Evolutionary conservation across 805 yeast genomes (phyloP), one percentile per base, ranked within the genome.

Genomic region (Ogataea wickerhamii): DNA sequence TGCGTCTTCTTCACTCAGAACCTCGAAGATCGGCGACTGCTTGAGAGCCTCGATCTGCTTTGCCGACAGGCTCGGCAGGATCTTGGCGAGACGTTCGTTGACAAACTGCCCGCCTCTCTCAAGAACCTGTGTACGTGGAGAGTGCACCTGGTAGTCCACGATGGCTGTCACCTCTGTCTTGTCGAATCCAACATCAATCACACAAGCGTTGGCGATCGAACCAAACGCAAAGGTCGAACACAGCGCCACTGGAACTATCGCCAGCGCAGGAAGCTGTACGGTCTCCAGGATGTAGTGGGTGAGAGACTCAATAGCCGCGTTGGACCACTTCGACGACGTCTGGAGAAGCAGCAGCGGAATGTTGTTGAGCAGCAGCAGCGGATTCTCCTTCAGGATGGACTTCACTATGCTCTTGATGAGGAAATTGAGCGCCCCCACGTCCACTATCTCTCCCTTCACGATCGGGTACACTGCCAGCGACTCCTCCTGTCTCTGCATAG

Each of bases 131-230:
- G 53, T 48, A 4, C 87, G 80, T 46, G 75, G 76, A 21, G 71
- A 69, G 37, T 81, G 63, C 5, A 76, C 71, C 41, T 80, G 78
- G 52, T 76, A 87, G 45, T 85, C 93, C 21, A 84, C 61, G n/a
- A 91, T 76, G 3, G 96, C 93, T 10, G 80, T 70, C 18, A 91
- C 69, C 56, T 87, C 95, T 3, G 88, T 77, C 48, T 81, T 76
- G 18, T 79, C 76, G 45, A 68, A 66, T 14, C 97, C 97, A 32
- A 91, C 71, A 59, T 91, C 95, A 28, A 91, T 76, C 13, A 91
- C 83, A 25, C 83, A 64, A 1, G 88, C 73, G 44, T 79, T 83
- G 27, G 80, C 73, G 8, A 78, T 64, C 6, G 67, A 57, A 4
- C 87, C 85, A 56, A 81, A 71, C 0, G 96, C 91, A 60, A 78